These are phyloP conservation scores for Colletotrichum sp. DNA, from an alignment of 2,329 filamentous ascomycete genomes.

Conservation along the genomic window DNA sequence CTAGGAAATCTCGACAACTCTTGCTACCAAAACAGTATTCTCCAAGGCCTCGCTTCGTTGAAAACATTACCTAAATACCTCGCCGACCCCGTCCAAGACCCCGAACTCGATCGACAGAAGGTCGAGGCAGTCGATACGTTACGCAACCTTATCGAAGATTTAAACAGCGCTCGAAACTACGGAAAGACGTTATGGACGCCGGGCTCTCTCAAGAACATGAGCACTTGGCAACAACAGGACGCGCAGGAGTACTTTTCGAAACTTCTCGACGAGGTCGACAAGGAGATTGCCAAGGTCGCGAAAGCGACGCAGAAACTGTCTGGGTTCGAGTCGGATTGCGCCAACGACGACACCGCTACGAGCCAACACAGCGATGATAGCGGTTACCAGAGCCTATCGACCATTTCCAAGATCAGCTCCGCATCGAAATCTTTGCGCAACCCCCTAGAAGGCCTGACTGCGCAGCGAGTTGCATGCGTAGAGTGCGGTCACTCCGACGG, in stretches of 20 bases:
- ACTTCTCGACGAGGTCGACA: constrained; percentile 83
- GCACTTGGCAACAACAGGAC: constrained; percentile 95
- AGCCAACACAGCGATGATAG: constrained; percentile 63
- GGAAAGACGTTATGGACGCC: constrained; percentile 85
- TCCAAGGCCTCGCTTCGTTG: constrained; percentile 83
- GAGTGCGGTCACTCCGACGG: constrained; percentile 87
- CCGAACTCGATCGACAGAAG: constrained; percentile 15
- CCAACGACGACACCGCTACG: constrained; percentile 45
- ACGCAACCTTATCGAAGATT: constrained; percentile 68
- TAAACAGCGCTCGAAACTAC: constrained; percentile 74
- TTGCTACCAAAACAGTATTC: constrained; percentile 96
- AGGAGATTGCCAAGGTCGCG: constrained; percentile 67
- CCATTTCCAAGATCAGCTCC: constrained; percentile 35
- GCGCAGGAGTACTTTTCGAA: constrained; percentile 97
- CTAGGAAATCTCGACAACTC: constrained; percentile 94
- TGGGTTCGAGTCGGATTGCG: constrained; percentile 44
- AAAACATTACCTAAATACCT: constrained; percentile 73
- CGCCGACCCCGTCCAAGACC: constrained; percentile 41
- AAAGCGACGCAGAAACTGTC: constrained; percentile 32
- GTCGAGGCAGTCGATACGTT: constrained; percentile 47
- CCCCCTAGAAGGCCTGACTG: constrained; percentile 85
- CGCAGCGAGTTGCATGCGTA: constrained; percentile 88
- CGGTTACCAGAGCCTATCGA: constrained; percentile 56
- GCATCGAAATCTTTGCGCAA: constrained; percentile 58
- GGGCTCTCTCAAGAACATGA: constrained; percentile 84